These are phyloP conservation scores for Auxenochlorella pyrenoidosa DNA, from an alignment of 139 green algal genomes.

Conservation along the genomic window DNA sequence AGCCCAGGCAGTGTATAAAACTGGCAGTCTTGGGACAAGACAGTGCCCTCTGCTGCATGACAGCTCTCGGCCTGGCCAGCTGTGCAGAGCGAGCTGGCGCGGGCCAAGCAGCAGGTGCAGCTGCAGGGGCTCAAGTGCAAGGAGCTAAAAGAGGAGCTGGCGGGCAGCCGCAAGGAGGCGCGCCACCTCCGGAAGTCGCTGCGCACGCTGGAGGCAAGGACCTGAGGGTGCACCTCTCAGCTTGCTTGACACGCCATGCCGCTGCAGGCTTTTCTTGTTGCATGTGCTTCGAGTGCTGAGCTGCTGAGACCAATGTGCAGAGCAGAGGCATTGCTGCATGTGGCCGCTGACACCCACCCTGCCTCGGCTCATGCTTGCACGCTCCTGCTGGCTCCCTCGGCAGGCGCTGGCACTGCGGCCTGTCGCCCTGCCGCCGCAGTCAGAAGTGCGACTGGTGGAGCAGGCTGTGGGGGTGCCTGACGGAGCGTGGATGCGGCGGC, in stretches of 20 bases:
- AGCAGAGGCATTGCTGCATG: neutral
- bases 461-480: constrained; percentile 17
- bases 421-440: neutral
- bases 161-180: constrained; percentile 27
- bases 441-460: constrained; percentile 26
- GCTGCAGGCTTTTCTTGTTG: neutral
- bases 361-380: too few relatives aligned
- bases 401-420: constrained; percentile 24
- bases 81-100: constrained; percentile 13
- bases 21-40: too few relatives aligned
- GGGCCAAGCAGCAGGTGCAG: neutral
- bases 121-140: constrained; percentile 16
- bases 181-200: constrained; percentile 15
- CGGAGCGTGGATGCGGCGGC: neutral
- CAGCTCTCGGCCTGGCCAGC: neutral
- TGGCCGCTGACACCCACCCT: neutral
- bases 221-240: neutral
- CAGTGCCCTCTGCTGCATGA: neutral
- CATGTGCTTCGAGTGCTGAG: too few relatives aligned
- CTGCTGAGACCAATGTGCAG: too few relatives aligned
- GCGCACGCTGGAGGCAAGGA: constrained; percentile 25
- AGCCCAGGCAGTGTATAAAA: neutral
- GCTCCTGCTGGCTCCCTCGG: neutral
- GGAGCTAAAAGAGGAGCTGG: constrained; percentile 31
- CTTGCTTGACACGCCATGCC: neutral